A percentile compares a stretch with the other conserved stretches of the same genome.
Evolutionary conservation across 2,329 filamentous ascomycete genomes (phyloP).

Genomic region (Claviceps paspali): DNA sequence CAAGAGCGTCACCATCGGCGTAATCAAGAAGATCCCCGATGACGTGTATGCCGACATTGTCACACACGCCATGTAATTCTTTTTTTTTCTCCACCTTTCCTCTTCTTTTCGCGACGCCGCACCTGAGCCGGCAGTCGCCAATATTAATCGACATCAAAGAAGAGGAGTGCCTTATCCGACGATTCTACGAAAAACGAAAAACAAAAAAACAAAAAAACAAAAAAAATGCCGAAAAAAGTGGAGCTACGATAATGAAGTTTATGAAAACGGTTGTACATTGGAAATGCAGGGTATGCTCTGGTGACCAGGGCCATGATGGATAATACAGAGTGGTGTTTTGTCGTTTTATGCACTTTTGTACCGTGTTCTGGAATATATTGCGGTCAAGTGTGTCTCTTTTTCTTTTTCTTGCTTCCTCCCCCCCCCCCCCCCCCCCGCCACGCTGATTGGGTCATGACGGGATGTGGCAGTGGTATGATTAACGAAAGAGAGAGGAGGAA

Average conservation of each 20-base stretch:
- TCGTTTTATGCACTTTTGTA: background rate
- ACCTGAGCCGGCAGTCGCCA: too few relatives aligned
- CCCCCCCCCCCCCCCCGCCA: background rate
- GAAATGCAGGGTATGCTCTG: too few relatives aligned
- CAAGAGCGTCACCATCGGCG: conserved; percentile 69
- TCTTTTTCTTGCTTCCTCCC: background rate
- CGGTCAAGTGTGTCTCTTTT: background rate
- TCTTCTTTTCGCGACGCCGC: too few relatives aligned
- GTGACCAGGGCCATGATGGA: too few relatives aligned
- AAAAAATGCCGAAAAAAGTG: too few relatives aligned
- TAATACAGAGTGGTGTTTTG: background rate
- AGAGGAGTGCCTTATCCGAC: too few relatives aligned
- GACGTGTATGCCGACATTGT: conserved; percentile 86
- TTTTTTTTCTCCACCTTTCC: background rate
- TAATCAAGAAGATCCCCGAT: conserved; percentile 80
- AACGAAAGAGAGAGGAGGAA: too few relatives aligned
- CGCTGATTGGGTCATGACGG: too few relatives aligned
- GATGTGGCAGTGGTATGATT: too few relatives aligned
- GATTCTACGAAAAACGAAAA: too few relatives aligned
- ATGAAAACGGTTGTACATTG: background rate
- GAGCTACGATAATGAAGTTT: background rate
- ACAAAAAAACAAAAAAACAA: too few relatives aligned
- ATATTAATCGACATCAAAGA: too few relatives aligned
- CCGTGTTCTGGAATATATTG: background rate
- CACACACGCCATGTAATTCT: conserved; percentile 54